phyloP scores from a whole-genome alignment of 345 rosid species.

The Pistacia atlantica region DNA sequence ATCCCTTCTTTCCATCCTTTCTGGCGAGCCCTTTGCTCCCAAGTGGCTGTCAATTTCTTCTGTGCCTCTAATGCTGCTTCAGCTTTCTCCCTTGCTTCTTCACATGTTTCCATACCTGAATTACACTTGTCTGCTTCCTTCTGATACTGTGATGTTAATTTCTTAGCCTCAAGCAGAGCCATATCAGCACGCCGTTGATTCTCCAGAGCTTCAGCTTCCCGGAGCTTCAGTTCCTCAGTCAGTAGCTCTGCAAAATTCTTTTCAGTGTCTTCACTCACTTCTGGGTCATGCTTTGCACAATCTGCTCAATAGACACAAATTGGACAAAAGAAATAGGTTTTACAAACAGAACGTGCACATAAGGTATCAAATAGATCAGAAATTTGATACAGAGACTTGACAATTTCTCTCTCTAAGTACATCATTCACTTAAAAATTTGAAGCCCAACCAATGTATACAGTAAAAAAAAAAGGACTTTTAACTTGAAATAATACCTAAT shows the following conservation, averaged over 20 bases:
- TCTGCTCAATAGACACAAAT: constrained; percentile 36
- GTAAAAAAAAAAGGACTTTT: neutral
- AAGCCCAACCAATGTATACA: neutral
- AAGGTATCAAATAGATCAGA: neutral
- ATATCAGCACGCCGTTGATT: constrained; percentile 72
- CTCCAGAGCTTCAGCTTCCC: constrained; percentile 80
- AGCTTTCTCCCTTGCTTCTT: constrained; percentile 90
- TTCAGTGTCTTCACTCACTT: constrained; percentile 79
- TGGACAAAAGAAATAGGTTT: neutral
- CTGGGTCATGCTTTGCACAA: constrained; percentile 85
- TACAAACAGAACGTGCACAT: neutral
- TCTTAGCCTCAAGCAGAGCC: constrained; percentile 93
- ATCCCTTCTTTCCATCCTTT: constrained; percentile 84
- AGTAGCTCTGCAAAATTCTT: constrained; percentile 77
- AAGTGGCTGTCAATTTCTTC: constrained; percentile 66
- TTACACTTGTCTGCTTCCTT: constrained; percentile 98
- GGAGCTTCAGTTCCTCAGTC: constrained; percentile 78
- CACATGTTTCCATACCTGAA: constrained; percentile 98
- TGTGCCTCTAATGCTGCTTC: constrained; percentile 70
- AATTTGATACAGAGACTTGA: neutral
- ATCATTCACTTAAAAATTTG: neutral
- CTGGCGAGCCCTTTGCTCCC: constrained; percentile 88
- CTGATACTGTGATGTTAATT: constrained; percentile 84
- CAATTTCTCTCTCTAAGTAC: neutral
- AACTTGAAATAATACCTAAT: too few relatives aligned